These are phyloP conservation scores for Talaromyces sp. DNA, from an alignment of 2,329 filamentous ascomycete genomes.

Conservation along the genomic window DNA sequence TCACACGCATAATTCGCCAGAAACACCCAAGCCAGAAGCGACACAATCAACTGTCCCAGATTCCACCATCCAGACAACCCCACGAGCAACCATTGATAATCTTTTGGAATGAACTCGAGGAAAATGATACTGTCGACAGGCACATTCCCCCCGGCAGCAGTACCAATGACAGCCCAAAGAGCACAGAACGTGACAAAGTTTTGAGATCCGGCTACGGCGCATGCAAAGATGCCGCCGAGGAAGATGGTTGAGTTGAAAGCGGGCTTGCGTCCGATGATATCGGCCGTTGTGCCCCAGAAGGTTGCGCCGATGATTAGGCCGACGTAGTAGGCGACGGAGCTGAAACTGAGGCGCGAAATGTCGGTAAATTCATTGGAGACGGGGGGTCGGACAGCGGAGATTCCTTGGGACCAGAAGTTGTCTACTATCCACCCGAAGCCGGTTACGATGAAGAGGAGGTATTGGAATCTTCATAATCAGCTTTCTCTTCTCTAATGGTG, in stretches of 20 bases:
- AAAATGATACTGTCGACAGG: constrained; percentile 31
- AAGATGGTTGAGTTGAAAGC: constrained; percentile 49
- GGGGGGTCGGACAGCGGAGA: constrained; percentile 29
- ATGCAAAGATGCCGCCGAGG: constrained; percentile 36
- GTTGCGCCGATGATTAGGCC: constrained; percentile 47
- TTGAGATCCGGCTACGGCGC: constrained; percentile 25
- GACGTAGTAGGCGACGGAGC: constrained; percentile 35
- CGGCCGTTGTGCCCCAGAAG: constrained; percentile 46
- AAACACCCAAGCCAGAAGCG: constrained; percentile 30
- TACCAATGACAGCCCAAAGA: constrained; percentile 29
- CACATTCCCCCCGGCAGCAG: constrained; percentile 29
- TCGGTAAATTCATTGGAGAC: constrained; percentile 28
- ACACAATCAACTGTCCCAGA: constrained; percentile 42
- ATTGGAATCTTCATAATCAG: constrained; percentile 38
- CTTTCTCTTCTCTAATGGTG: not conserved
- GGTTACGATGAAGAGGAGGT: constrained; percentile 63
- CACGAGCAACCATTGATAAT: constrained; percentile 29
- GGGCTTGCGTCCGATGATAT: constrained; percentile 43
- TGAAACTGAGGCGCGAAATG: constrained; percentile 29
- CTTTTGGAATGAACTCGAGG: constrained; percentile 29
- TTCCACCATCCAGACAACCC: constrained; percentile 51
- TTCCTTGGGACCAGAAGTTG: constrained; percentile 45
- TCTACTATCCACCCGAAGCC: constrained; percentile 69
- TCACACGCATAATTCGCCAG: constrained; percentile 30
- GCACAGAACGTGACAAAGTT: constrained; percentile 30